Percentiles rank a stretch among this genome's conserved stretches.
Conservation (phyloP, 2,329 filamentous ascomycete genomes). For the Capronia coronata region DNA sequence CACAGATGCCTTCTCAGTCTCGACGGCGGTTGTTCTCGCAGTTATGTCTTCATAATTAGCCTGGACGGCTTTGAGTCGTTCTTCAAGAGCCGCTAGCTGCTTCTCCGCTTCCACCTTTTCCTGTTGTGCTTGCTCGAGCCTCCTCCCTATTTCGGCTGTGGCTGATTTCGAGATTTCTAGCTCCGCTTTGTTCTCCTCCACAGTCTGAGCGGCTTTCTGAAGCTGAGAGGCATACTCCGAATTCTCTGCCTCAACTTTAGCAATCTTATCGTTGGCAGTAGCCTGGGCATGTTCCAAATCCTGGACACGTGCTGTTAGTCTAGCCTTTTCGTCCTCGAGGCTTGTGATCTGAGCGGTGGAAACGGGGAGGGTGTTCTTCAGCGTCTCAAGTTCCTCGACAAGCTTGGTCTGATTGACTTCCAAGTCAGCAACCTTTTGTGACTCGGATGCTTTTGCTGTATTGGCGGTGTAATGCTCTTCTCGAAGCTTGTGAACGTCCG, state of each 20-base stretch:
- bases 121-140: conserved; percentile 9
- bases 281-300: conserved; percentile 1
- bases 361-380: neutral
- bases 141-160: conserved; percentile 7
- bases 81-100: conserved; percentile 1
- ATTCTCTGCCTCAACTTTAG: conserved; percentile 7
- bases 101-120: neutral
- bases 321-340: conserved; percentile 15
- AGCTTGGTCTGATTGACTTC: conserved; percentile 10
- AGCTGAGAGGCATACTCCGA: conserved; percentile 7
- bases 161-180: conserved; percentile 3
- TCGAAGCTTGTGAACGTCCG: neutral
- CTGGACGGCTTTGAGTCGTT: conserved; percentile 3
- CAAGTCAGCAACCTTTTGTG: conserved; percentile 1
- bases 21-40: conserved; percentile 3
- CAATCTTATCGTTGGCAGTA: conserved; percentile 6
- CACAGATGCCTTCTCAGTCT: conserved; percentile 4
- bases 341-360: neutral
- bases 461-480: conserved; percentile 1
- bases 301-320: conserved; percentile 10
- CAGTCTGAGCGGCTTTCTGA: conserved; percentile 1
- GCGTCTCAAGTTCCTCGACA: conserved; percentile 8
- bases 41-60: conserved; percentile 7
- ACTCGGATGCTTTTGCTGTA: conserved; percentile 4
- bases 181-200: neutral